These are phyloP conservation scores for Aspergillus novofumigatus DNA, from an alignment of 2,329 filamentous ascomycete species.

Conservation along the genomic window DNA sequence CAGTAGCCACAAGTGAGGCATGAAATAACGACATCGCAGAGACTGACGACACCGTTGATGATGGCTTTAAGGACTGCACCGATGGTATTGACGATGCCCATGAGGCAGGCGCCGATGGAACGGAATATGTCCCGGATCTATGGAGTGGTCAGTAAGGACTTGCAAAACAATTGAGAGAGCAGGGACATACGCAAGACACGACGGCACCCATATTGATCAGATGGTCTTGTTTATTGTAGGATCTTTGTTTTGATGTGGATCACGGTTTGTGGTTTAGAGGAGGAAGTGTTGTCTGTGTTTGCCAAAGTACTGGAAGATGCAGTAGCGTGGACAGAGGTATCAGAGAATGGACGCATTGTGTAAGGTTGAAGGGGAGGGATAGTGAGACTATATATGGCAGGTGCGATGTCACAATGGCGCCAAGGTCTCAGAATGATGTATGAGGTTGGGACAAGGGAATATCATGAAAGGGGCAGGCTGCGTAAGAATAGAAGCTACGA, in stretches of 20 bases:
- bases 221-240: slow-evolving; percentile 5
- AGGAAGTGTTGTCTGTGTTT: background rate
- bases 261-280: slow-evolving; percentile 14
- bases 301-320: slow-evolving; percentile 26
- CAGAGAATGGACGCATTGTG: slow-evolving; percentile 28
- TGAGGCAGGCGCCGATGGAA: slow-evolving; percentile 63
- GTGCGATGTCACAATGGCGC: background rate
- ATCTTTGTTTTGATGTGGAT: slow-evolving; percentile 5
- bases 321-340: slow-evolving; percentile 24
- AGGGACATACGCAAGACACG: slow-evolving; percentile 69
- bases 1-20: slow-evolving; percentile 53
- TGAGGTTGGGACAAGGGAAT: background rate
- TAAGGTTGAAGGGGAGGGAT: background rate
- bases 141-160: background rate
- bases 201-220: slow-evolving; percentile 70
- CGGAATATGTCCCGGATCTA: slow-evolving; percentile 58
- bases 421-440: background rate
- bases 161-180: background rate
- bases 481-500: background rate
- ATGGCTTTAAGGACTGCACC: slow-evolving; percentile 62
- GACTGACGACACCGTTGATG: slow-evolving; percentile 61
- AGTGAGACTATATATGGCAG: slow-evolving; percentile 6
- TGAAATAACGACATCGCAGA: slow-evolving; percentile 63
- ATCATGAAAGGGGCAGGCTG: background rate
- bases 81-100: slow-evolving; percentile 65